A percentile compares a stretch with the other conserved stretches of the same genome.
Evolutionary conservation across 2,329 filamentous ascomycete species (phyloP).

Genomic region (Cytospora schulzeri): DNA sequence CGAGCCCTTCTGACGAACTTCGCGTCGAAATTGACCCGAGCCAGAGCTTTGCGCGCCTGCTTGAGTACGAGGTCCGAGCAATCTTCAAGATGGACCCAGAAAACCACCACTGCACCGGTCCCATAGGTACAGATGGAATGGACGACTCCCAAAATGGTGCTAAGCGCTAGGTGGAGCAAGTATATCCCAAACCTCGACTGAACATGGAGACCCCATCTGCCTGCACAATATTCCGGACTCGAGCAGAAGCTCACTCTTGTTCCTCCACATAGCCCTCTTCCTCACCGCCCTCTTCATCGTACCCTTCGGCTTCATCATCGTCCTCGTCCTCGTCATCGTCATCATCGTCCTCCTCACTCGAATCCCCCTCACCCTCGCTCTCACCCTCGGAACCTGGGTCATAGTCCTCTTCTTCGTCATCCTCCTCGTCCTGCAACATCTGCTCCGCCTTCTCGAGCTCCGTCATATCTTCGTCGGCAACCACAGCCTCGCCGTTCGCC

Average conservation of each 20-base stretch:
- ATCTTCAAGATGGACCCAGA: not conserved
- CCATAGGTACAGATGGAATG: not conserved
- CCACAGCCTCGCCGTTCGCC: conserved; percentile 43
- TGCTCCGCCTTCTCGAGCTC: conserved; percentile 57
- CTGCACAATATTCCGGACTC: not conserved
- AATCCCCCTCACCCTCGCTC: conserved; percentile 57
- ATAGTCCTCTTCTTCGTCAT: conserved; percentile 68
- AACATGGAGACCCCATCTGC: not conserved
- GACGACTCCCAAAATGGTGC: not conserved
- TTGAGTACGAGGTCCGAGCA: not conserved
- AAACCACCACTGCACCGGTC: not conserved
- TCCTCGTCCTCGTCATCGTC: conserved; percentile 52
- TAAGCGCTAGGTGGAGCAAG: not conserved
- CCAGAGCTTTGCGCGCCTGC: not conserved
- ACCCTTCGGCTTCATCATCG: conserved; percentile 42
- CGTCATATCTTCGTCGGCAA: conserved; percentile 45
- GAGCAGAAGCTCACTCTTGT: conserved; percentile 14
- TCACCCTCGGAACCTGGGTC: conserved; percentile 64
- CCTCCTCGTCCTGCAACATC: conserved; percentile 61
- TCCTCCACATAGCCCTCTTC: conserved; percentile 33
- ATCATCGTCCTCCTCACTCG: conserved; percentile 54
- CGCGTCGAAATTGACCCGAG: not conserved
- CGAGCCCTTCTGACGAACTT: not conserved
- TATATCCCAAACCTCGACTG: not conserved
- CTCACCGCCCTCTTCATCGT: conserved; percentile 35